Percentiles rank a stretch among this genome's conserved stretches.
These are phyloP conservation scores for Mycosphaerella sp. DNA, from an alignment of 2,329 filamentous ascomycete genomes.

Conservation along the genomic window DNA sequence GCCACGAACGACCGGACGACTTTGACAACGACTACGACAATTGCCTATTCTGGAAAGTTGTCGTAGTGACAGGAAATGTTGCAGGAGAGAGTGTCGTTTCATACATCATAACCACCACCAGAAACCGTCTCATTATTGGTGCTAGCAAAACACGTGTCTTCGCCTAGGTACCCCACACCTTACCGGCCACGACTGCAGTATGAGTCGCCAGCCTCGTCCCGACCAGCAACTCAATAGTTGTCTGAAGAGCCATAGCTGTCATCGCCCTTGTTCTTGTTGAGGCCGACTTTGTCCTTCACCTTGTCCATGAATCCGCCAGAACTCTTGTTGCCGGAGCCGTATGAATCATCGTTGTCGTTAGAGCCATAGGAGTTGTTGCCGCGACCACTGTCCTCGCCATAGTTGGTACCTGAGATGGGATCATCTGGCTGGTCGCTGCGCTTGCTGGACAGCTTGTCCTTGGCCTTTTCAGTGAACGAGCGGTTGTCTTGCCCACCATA, in stretches of 20 bases:
- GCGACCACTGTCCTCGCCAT: conserved; percentile 1
- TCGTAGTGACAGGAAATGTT: too few species aligned
- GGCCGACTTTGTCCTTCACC: conserved; percentile 11
- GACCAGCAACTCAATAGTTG: background rate
- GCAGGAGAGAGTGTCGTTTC: too few species aligned
- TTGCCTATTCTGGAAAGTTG: too few species aligned
- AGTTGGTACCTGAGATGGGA: conserved; percentile 1
- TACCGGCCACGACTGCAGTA: background rate
- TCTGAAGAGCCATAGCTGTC: conserved; percentile 5
- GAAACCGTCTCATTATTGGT: too few species aligned
- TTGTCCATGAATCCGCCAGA: conserved; percentile 7
- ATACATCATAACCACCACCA: too few species aligned
- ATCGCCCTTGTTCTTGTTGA: conserved; percentile 8
- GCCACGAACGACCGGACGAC: too few species aligned
- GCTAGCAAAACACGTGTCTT: too few species aligned
- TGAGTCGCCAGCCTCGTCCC: background rate
- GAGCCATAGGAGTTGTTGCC: background rate
- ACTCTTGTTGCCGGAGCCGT: background rate
- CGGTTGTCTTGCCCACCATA: conserved; percentile 1
- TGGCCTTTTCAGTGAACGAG: background rate
- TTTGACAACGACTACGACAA: too few species aligned
- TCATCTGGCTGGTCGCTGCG: conserved; percentile 1
- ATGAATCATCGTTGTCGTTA: background rate
- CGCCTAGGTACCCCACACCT: too few species aligned
- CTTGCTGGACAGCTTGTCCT: conserved; percentile 5